Evolutionary conservation across 306 rosid genomes (phyloP).

Genomic region (Argentina anserina): DNA sequence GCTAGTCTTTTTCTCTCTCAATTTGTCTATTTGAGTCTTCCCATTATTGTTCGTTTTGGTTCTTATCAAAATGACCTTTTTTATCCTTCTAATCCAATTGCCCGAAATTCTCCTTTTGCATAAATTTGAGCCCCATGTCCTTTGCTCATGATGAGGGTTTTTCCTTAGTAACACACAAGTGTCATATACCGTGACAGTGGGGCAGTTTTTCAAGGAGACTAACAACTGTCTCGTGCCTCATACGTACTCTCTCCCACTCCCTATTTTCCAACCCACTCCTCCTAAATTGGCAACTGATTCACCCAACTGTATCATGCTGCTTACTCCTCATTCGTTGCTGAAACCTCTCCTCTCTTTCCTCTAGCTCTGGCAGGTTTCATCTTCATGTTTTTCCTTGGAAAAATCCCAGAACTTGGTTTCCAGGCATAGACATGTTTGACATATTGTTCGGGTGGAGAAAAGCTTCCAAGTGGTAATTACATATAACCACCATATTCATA

Average conservation of each 20-base stretch:
- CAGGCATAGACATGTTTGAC: constrained; percentile 54
- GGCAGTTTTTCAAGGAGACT: constrained; percentile 40
- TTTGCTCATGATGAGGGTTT: not conserved
- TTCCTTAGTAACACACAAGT: constrained; percentile 28
- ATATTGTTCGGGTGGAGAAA: constrained; percentile 76
- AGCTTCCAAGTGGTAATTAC: constrained; percentile 74
- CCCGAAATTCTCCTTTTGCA: not conserved
- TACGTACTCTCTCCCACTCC: constrained; percentile 25
- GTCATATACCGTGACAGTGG: constrained; percentile 40
- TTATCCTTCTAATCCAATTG: not conserved
- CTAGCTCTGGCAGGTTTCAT: not conserved
- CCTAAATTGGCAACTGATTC: constrained; percentile 21
- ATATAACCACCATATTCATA: not conserved
- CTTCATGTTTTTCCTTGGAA: constrained; percentile 2
- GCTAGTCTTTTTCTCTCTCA: not conserved
- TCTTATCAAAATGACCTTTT: not conserved
- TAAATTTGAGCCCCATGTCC: not conserved
- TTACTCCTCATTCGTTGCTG: constrained; percentile 7
- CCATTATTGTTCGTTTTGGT: not conserved
- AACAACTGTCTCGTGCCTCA: constrained; percentile 29
- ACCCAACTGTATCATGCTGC: constrained; percentile 30
- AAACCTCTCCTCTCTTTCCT: not conserved
- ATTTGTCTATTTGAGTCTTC: not conserved
- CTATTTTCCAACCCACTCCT: constrained; percentile 46
- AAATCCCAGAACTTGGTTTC: constrained; percentile 12